These are phyloP conservation scores for Paramecium sexaurelia DNA, from an alignment of 73 alveolate genomes.

Conservation along the genomic window DNA sequence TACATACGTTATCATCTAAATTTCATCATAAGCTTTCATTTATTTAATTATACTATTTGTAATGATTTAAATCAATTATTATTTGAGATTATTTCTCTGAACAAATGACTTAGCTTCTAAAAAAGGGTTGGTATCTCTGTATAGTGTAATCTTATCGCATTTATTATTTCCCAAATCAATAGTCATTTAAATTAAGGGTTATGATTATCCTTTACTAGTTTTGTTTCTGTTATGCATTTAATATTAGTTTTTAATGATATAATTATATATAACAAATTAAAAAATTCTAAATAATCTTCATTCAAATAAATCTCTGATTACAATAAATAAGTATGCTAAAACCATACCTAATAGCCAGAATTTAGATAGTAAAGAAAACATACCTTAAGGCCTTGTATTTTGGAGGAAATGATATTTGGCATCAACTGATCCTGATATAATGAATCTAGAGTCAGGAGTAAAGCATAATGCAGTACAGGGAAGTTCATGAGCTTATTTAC, in stretches of 20 bases:
- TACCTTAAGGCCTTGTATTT: constrained; percentile 39
- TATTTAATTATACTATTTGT: constrained; percentile 2
- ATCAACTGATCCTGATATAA: constrained; percentile 47
- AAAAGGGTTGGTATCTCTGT: not conserved
- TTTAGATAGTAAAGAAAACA: constrained; percentile 22
- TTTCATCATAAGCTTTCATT: constrained; percentile 57
- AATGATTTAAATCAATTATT: not conserved
- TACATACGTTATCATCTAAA: constrained; percentile 22
- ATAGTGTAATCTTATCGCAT: not conserved
- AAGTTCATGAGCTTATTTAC: constrained; percentile 19
- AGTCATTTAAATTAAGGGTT: not conserved
- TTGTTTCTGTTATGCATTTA: constrained; percentile 51
- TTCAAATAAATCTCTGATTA: constrained; percentile 27
- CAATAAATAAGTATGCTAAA: constrained; percentile 7
- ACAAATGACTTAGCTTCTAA: constrained; percentile 22
- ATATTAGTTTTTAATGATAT: not conserved
- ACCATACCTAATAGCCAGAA: constrained; percentile 29
- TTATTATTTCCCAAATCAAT: not conserved
- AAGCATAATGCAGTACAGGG: constrained; percentile 17
- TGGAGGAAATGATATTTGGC: not conserved
- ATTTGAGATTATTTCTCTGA: not conserved
- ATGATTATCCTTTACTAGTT: not conserved
- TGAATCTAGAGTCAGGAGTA: constrained; percentile 49
- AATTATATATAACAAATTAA: not conserved
- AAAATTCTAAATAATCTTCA: not conserved